Evolutionary conservation across 148 eudicot species (phyloP), one percentile per base, ranked within the genome.

Genomic region (Vaccinium corymbosum): DNA sequence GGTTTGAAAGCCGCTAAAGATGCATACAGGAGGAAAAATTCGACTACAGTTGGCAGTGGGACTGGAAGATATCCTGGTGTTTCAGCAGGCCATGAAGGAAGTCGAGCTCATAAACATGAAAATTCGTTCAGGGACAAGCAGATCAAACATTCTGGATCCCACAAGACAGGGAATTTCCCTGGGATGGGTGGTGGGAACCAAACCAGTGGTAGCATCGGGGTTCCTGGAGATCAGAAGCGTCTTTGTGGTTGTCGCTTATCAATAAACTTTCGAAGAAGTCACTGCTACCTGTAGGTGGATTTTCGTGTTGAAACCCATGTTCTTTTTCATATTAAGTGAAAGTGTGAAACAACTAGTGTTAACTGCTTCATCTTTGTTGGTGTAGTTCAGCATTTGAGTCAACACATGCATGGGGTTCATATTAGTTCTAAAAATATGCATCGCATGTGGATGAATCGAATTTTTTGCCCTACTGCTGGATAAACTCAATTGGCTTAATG

Each of bases 1-100:
- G 97, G 98, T 32, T 76, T 93, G 50, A 93, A 90, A 89, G 95
- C 98, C 79, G 98, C 93, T 15, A 94, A 97, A 91, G 98, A 97
- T 86, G 93, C 89, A 27, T 80, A 87, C 84, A 93, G 88, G 87
- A 94, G 88, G 86, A 94, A 94, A 89, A 92, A 88, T 56, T 80
- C 86, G 35, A 86, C 80, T 85, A 80, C 86, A 48, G 86, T 84
- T 62, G 88, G 87, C 85, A 88, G 91, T 79, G 90, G 93, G 75
- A 50, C 93, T 59, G 82, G 84, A 79, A 22, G 82, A 82, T 49
- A 82, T 87, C 87, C 87, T 81, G 97, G 98, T 42, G 80, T 92
- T 86, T 85, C 90, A 56, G 86, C 89, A n/a, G 90, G 92, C 81
- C 87, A 88, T 86, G 91, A 88, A 74, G 91, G 91, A 80, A 88